phyloP scores from a whole-genome alignment of 805 yeast genomes.

The Metschnikowia amazonensis region DNA sequence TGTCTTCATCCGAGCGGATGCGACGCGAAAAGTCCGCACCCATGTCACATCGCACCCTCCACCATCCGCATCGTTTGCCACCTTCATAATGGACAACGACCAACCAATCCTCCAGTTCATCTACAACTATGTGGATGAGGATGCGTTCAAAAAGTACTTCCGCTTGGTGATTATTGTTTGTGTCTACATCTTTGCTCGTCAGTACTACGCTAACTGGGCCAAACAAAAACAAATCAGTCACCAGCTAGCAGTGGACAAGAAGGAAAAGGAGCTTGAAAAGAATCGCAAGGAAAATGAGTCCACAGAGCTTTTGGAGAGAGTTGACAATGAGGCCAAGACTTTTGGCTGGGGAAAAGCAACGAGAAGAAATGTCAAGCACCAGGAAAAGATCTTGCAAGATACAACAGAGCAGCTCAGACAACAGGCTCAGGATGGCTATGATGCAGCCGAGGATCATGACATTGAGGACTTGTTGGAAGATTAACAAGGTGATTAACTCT shows the following conservation, averaged over 20 bases:
- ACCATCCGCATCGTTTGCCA: background rate
- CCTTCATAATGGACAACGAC: slow-evolving; percentile 4
- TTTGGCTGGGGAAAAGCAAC: slow-evolving; percentile 85
- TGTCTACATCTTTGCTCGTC: slow-evolving; percentile 58
- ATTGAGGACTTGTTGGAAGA: slow-evolving; percentile 60
- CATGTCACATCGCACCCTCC: background rate
- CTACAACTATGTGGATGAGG: slow-evolving; percentile 36
- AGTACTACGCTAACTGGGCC: slow-evolving; percentile 52
- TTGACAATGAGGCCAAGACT: slow-evolving; percentile 38
- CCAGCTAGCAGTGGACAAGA: slow-evolving; percentile 46
- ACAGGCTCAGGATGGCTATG: slow-evolving; percentile 44
- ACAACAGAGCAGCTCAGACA: slow-evolving; percentile 35
- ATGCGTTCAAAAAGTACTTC: slow-evolving; percentile 43
- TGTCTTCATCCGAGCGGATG: too few relatives aligned
- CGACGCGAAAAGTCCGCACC: background rate
- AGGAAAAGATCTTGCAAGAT: slow-evolving; percentile 52
- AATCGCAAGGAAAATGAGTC: slow-evolving; percentile 27
- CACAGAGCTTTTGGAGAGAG: slow-evolving; percentile 30
- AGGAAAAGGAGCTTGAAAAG: slow-evolving; percentile 36
- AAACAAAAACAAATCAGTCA: slow-evolving; percentile 49
- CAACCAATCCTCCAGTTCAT: slow-evolving; percentile 23
- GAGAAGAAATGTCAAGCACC: slow-evolving; percentile 52
- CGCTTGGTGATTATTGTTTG: slow-evolving; percentile 49
- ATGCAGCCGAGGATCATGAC: slow-evolving; percentile 58
- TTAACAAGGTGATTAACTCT: background rate